Evolutionary conservation across 1,284 basidiomycete genomes (phyloP), one percentile per base, ranked within the genome.

Genomic region (Rhodotorula sp.): DNA sequence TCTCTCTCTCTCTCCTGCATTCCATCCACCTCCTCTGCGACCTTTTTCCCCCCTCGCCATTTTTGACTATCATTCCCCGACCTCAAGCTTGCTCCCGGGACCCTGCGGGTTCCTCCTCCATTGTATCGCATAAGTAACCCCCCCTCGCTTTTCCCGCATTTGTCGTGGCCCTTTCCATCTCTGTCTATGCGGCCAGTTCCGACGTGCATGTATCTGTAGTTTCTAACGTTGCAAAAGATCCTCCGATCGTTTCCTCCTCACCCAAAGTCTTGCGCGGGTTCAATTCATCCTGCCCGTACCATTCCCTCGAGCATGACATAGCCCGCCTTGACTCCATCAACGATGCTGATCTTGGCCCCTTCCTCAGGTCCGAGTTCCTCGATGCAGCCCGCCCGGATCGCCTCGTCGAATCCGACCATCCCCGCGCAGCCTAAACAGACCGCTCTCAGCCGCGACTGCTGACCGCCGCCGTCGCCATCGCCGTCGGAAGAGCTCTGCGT

Each of bases 341-440:
- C 76, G 29, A 86, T 82, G 39, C 74, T 76, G 21, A 86, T 79
- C 4, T 78, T 79, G 2, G 49, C 58, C 2, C 73, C 74, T 49
- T 80, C 79, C 5, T 49, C 70, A 14, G 68, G 72, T 31, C 80
- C 78, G 15, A 76, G 76, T 60, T 80, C 76, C 39, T 78, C 72
- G 31, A 73, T 60, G 29, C 69, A 71, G 15, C 63, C 72, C 47
- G 59, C 61, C 23, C 72, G n/a, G 1, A 85, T 80, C 12, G 81
- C 82, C 46, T 79, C 77, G 57, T 83, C 82, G 79, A 86, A 81
- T 23, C 84, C 85, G 1, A 81, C 83, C 85, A 86, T 85, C 14
- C 83, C 85, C n/a, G 85, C 85, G 68, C 85, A 86, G 0, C 85
- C 85, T 51, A 86, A 80, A 49, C 84, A 78, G 46, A 87, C 82